Evolutionary conservation across 2,329 filamentous ascomycete species (phyloP), one percentile per base, ranked within the genome.

Genomic region (Microsporum audouinii): DNA sequence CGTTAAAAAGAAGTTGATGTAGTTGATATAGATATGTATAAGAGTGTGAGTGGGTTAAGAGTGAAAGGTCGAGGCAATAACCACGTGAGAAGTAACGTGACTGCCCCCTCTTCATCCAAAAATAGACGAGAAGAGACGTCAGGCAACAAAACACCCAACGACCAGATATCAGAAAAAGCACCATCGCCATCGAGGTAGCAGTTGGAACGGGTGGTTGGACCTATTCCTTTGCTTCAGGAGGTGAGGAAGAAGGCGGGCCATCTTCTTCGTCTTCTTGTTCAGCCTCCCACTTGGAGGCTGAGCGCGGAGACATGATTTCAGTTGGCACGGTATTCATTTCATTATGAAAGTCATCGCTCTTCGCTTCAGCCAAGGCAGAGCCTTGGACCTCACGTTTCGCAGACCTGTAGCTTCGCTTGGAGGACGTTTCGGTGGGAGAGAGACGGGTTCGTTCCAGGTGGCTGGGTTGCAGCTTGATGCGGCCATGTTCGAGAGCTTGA

Each of bases 401-500:
- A 51, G 58, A 41, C n/a, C 55, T 65, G 12, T 65, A 63, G 41
- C 67, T 67, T 10, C 65, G 62, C 41, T 68, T 71, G 6, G 61
- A 59, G 10, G 72, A 72, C 10, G 45, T 31, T 27, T 70, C 71
- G 0, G 68, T 71, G 14, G 72, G 72, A 6, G 72, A 74, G 62
- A 66, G 63, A 14, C 69, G 68, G 60, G 64, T 62, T 43, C 67
- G 68, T 57, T 75, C 73, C 3, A 71, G 68, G 23, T 66, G 65
- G 47, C 68, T 72, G 7, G 72, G 71, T 58, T 73, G 71, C 47
- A 75, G 60, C 61, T 72, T 70, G 45, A 73, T 61, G 10, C 66
- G 69, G 23, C 73, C 73, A 31, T 69, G 68, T 59, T 75, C 73
- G 39, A 75, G 62, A 12, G 71, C 72, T 17, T 70, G 71, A 5